Evolutionary conservation across 345 rosid genomes (phyloP), one percentile per base, ranked within the genome.

Genomic region (Citrus sp.): DNA sequence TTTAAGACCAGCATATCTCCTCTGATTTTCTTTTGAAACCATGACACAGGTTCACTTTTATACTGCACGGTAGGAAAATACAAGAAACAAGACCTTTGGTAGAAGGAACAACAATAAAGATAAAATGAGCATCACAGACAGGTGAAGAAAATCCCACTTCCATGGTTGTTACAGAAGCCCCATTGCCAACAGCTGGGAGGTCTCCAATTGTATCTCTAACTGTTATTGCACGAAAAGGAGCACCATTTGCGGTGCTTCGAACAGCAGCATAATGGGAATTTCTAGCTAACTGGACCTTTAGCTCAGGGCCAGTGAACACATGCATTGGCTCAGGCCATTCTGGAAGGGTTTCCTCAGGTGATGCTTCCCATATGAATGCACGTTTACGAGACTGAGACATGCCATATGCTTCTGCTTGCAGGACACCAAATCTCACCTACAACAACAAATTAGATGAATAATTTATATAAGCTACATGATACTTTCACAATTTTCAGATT

Each of bases 281-380:
- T 49, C 60, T 67, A 3, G 97, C 75, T 73, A 93, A 74, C 1
- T 86, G 42, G 72, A 95, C 78, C 75, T 89, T 95, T 79, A 93
- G 77, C 83, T 90, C 87, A 0, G 96, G 90, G 66, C 70, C 89
- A 66, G 86, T 77, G 79, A 95, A 95, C 59, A 95, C 98, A 73
- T 93, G 94, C 98, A 95, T 93, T 46, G 99, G 97, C 84, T 95
- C 99, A 10, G 99, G 99, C 98, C 99, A 95, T 78, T 95, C 98
- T 6, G 99, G 99, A 35, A 95, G 93, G 42, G 81, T 70, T 80
- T 88, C 96, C 13, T 86, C 97, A 28, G 99, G 97, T 24, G 97
- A 86, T 56, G 98, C 97, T 70, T 97, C 98, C 98, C 95, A 95
- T 70, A 95, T 92, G 63, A 95, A 92, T 70, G 93, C 97, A 9